Base-by-base conservation (phyloP, 495 filamentous ascomycete species). In the Lichina pygmaea region DNA sequence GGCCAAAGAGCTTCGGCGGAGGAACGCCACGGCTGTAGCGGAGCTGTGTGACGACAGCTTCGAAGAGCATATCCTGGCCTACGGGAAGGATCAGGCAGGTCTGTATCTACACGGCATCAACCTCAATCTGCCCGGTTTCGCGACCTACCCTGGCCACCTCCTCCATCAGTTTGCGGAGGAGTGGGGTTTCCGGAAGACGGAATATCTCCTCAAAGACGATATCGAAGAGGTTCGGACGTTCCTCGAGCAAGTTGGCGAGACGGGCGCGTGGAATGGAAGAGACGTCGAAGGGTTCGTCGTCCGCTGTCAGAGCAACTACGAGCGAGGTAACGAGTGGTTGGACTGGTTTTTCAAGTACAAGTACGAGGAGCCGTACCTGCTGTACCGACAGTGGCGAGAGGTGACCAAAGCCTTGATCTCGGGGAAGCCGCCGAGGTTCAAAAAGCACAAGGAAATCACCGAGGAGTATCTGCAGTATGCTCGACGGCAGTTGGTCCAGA, bases 341-440 rank as follows among this genome's bases (percentile, higher is more conserved):
- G 82, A 95, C 57, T 97, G 86, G 86, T 95, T 97, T 62, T 97
- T 95, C 75, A 97, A 97, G 58, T 97, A 83, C 69, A 97, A 97
- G 62, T 97, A 95, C 45, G 89, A 97, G 56, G 91, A 97, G 62
- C 89, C 89, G 0, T 97, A 97, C 57, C 61, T 97, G 51, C 82
- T 97, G 81, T 97, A 93, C 55, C 73, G 89, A 34, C 91, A 95
- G 60, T 97, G 89, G 89, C 79, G 89, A 36, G 89, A 95, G 63
- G 86, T 77, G 57, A 97, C 89, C 30, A 97, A 94, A 58, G 68
- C 83, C 9, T 62, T 94, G 43, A 93, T 95, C 45, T 46, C 65
- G 3, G 83, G 83, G 9, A 78, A 69, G 53, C 58, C 70, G 17
- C 81, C 83, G 8, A 78, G 69, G 46, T 77, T 68, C 62, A 80